Base-by-base conservation (phyloP, 1,284 basidiomycete genomes). In the Ustilago trichophora region DNA sequence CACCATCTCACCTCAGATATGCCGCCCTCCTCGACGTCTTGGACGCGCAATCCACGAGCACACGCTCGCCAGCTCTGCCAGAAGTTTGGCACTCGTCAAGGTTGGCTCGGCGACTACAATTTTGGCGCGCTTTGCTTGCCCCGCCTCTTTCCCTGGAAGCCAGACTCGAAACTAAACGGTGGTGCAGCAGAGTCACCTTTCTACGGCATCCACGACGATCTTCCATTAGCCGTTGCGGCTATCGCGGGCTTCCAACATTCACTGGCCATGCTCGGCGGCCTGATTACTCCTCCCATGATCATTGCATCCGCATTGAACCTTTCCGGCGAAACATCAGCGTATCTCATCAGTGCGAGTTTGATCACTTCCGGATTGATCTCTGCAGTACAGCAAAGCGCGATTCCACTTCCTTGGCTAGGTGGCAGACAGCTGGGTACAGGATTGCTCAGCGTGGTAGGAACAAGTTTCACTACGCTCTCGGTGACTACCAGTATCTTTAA, bases 371-470 rank as follows among this genome's bases (percentile, higher is more conserved):
- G 88, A 8, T 88, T 91, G 41, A 78, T 91, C 35, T 90, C 88
- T 75, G 83, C 90, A 16, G 86, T 91, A 2, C 90, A 91, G 71
- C 90, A 91, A 85, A 89, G 88, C 3, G 85, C 87, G 5, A 76
- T 90, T 22, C 85, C 82, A 40, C 83, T 91, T 1, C 88, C 86
- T 62, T 82, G 84, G 19, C 34, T 57, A 3, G 60, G 60, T 11
- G 83, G 85, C 5, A 88, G 89, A 66, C 88, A 88, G 49, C 84
- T 91, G 29, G 90, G 90, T 4, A 91, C 90, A 7, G 91, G 92
- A 0, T 81, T 93, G 18, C 85, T 93, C 48, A 88, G 88, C 5
- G 90, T 93, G 2, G 90, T 92, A n/a, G 91, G 91, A 9, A 93
- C 91, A 0, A 89, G 88, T 75, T 93, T 93, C 76, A 86, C 91